These are phyloP conservation scores for Aspergillus panamensis DNA, from an alignment of 495 filamentous ascomycete species.

Conservation along the genomic window DNA sequence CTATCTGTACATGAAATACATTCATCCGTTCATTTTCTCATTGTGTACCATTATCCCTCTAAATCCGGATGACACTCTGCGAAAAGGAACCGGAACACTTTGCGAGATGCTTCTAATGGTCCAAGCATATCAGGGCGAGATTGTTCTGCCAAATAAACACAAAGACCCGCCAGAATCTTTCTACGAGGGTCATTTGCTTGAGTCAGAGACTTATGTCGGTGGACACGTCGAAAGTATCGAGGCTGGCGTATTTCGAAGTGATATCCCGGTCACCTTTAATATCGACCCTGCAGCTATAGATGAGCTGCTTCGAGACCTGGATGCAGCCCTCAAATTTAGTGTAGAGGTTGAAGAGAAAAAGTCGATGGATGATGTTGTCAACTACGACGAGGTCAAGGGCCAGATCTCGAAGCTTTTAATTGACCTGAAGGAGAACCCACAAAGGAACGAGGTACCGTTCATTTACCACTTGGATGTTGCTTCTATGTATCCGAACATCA, in stretches of 20 bases:
- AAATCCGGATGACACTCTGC: constrained; percentile 83
- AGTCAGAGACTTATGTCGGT: constrained; percentile 96
- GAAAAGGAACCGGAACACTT: constrained; percentile 95
- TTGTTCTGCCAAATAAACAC: constrained; percentile 95
- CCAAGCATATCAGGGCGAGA: constrained; percentile 87
- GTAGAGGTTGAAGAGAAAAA: constrained; percentile 95
- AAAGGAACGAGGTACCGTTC: constrained; percentile 75
- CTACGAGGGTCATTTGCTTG: constrained; percentile 93
- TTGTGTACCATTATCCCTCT: constrained; percentile 95
- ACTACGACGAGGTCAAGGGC: constrained; percentile 88
- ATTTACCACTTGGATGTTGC: constrained; percentile 99
- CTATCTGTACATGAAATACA: constrained; percentile 99
- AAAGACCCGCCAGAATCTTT: constrained; percentile 86
- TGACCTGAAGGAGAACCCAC: constrained; percentile 74
- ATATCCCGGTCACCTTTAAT: constrained; percentile 90
- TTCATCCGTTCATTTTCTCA: constrained; percentile 98
- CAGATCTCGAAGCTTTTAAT: constrained; percentile 73
- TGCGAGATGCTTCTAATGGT: constrained; percentile 99
- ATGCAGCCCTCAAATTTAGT: constrained; percentile 87
- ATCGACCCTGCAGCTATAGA: constrained; percentile 85
- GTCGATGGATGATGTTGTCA: constrained; percentile 80
- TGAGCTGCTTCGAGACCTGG: constrained; percentile 80
- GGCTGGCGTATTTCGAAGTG: constrained; percentile 92
- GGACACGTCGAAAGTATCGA: constrained; percentile 99
- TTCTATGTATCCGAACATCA: constrained; percentile 99